Conservation (phyloP, 2,329 filamentous ascomycete species). For the Venturiaceae sp. region DNA sequence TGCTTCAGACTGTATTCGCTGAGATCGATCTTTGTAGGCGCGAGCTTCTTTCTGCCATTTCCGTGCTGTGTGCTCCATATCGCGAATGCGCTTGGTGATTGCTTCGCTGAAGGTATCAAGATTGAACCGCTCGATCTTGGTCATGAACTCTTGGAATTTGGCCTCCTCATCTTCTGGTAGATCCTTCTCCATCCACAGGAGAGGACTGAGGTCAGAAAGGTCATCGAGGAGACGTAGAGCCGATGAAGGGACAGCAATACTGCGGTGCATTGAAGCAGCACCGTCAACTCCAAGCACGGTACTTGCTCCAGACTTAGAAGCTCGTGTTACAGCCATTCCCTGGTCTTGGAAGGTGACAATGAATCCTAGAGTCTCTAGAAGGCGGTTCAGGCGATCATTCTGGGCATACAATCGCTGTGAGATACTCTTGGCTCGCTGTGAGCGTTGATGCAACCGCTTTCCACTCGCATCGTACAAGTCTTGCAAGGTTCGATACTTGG, state of each 20-base stretch:
- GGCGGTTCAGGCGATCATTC: conserved; percentile 70
- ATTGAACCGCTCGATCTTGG: conserved; percentile 67
- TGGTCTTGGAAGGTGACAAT: conserved; percentile 65
- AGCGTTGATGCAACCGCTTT: conserved; percentile 58
- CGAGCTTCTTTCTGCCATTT: conserved; percentile 89
- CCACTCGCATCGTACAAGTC: conserved; percentile 35
- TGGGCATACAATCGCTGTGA: conserved; percentile 76
- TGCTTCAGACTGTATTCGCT: conserved; percentile 69
- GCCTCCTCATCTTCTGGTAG: conserved; percentile 57
- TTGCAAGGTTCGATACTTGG: conserved; percentile 50
- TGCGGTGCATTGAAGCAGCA: conserved; percentile 26
- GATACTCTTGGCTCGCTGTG: conserved; percentile 67
- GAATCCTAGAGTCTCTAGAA: conserved; percentile 83
- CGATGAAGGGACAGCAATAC: conserved; percentile 22
- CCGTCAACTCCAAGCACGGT: conserved; percentile 22
- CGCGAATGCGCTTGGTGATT: conserved; percentile 80
- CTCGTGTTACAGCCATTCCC: conserved; percentile 66
- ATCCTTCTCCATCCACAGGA: conserved; percentile 72
- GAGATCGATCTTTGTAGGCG: conserved; percentile 78
- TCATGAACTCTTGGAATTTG: conserved; percentile 67
- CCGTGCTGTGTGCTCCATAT: conserved; percentile 84
- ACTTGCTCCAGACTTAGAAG: conserved; percentile 40
- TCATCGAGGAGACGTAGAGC: conserved; percentile 46
- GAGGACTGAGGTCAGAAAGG: conserved; percentile 57
- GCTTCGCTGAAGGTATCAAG: conserved; percentile 76